Percentiles rank a stretch among this genome's conserved stretches.
phyloP scores from a whole-genome alignment of 192 early-diverging fungal species.

The Thamnidium elegans region DNA sequence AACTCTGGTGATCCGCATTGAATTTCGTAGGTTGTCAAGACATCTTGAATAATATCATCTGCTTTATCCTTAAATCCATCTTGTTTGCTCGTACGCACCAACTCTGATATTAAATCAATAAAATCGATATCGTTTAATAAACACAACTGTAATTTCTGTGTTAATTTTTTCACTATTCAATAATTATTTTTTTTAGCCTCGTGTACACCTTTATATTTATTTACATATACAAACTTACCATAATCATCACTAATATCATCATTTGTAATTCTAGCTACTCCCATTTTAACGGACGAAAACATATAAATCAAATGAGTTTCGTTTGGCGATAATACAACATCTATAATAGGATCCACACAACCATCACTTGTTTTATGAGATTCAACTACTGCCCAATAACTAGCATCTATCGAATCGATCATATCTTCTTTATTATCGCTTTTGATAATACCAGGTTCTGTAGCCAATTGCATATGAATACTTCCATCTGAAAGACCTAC shows the following conservation, averaged over 20 bases:
- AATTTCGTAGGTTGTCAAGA: slow-evolving; percentile 11
- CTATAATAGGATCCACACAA: slow-evolving; percentile 18
- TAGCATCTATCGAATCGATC: slow-evolving; percentile 1
- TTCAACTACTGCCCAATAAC: slow-evolving; percentile 22
- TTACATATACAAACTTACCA: not conserved
- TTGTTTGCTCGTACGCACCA: slow-evolving; percentile 13
- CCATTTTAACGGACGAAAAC: slow-evolving; percentile 23
- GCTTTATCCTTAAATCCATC: slow-evolving; percentile 15
- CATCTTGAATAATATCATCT: slow-evolving; percentile 16
- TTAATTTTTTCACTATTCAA: not conserved
- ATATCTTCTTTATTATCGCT: not conserved
- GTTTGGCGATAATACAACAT: slow-evolving; percentile 23
- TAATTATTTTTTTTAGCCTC: not conserved
- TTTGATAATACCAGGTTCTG: not conserved
- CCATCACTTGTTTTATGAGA: slow-evolving; percentile 15
- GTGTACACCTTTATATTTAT: not conserved
- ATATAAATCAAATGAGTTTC: slow-evolving; percentile 34
- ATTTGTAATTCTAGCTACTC: slow-evolving; percentile 18
- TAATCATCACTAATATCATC: slow-evolving; percentile 10
- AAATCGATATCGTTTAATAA: slow-evolving; percentile 26
- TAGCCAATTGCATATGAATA: slow-evolving; percentile 17
- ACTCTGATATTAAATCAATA: slow-evolving; percentile 31
- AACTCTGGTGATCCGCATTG: slow-evolving; percentile 3
- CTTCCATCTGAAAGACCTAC: slow-evolving; percentile 33
- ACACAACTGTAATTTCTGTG: slow-evolving; percentile 13